These are phyloP conservation scores for Peronospora destructor DNA, from an alignment of 352 stramenopile species.

Conservation along the genomic window DNA sequence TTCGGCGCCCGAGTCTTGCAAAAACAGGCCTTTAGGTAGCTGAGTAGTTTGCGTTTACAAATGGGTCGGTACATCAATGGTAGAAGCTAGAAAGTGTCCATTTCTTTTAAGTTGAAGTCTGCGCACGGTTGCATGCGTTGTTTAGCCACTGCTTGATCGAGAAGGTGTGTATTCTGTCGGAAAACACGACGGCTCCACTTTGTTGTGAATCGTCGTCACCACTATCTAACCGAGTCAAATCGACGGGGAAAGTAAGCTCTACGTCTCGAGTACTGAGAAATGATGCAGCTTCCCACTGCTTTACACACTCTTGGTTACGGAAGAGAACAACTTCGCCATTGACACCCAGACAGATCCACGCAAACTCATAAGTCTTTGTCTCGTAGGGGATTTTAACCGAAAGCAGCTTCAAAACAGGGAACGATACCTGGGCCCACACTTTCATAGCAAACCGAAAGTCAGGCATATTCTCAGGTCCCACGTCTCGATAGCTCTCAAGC, in stretches of 20 bases:
- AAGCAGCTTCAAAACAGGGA: conserved; percentile 39
- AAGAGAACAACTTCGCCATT: conserved; percentile 38
- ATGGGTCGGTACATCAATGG: conserved; percentile 1
- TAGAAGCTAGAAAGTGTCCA: conserved; percentile 5
- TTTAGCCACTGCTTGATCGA: conserved; percentile 9
- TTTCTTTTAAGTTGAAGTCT: neutral
- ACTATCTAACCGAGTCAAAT: conserved; percentile 17
- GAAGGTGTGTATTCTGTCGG: conserved; percentile 28
- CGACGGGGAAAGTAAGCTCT: conserved; percentile 22
- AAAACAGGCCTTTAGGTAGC: neutral
- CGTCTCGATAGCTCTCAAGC: conserved; percentile 27
- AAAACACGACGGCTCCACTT: conserved; percentile 26
- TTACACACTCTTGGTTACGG: conserved; percentile 24
- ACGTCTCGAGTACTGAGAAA: conserved; percentile 6
- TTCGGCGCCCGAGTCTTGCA: conserved; percentile 18
- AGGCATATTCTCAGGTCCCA: conserved; percentile 17
- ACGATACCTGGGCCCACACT: conserved; percentile 32
- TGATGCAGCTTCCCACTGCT: conserved; percentile 20
- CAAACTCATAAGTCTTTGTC: conserved; percentile 8
- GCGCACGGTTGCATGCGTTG: neutral
- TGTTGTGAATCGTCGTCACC: conserved; percentile 2
- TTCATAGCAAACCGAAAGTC: conserved; percentile 32
- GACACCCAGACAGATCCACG: conserved; percentile 36
- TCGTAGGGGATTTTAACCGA: conserved; percentile 10
- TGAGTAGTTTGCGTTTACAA: neutral